Evolutionary conservation across 2,329 filamentous ascomycete species (phyloP).

Genomic region (Talaromyces sp.): DNA sequence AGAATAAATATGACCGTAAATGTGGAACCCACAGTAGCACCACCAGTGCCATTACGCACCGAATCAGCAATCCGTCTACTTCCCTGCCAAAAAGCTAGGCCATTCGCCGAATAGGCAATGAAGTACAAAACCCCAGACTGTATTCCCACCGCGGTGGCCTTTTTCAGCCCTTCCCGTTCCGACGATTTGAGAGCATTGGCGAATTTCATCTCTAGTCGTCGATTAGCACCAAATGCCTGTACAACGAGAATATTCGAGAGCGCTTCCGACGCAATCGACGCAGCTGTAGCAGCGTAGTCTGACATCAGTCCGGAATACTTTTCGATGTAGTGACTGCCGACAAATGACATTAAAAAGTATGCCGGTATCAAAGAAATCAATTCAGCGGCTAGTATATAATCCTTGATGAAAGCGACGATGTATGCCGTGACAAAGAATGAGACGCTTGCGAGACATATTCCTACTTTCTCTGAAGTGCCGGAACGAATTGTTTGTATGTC

Average conservation of each 20-base stretch:
- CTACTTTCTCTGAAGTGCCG: constrained; percentile 69
- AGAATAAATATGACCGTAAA: constrained; percentile 42
- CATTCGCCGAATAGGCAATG: constrained; percentile 62
- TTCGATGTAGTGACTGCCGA: constrained; percentile 44
- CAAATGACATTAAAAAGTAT: constrained; percentile 31
- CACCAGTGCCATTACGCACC: constrained; percentile 28
- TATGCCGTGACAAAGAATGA: constrained; percentile 68
- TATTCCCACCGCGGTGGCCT: constrained; percentile 52
- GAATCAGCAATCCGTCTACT: constrained; percentile 49
- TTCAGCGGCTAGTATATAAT: constrained; percentile 61
- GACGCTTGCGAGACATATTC: constrained; percentile 59
- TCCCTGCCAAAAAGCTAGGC: constrained; percentile 64
- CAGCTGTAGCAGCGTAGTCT: constrained; percentile 52
- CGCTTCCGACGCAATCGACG: constrained; percentile 57
- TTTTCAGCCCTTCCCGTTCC: constrained; percentile 53
- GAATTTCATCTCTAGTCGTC: constrained; percentile 49
- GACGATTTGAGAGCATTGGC: constrained; percentile 51
- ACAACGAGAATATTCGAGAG: constrained; percentile 57
- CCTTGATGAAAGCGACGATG: constrained; percentile 64
- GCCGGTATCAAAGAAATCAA: constrained; percentile 58
- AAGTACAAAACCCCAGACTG: constrained; percentile 62
- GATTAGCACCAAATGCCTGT: constrained; percentile 57
- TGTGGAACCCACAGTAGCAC: constrained; percentile 33
- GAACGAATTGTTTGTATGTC: constrained; percentile 66
- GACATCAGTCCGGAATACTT: constrained; percentile 46